phyloP scores from a whole-genome alignment of 208 protist species.

The Herpetomonas tarakana region DNA sequence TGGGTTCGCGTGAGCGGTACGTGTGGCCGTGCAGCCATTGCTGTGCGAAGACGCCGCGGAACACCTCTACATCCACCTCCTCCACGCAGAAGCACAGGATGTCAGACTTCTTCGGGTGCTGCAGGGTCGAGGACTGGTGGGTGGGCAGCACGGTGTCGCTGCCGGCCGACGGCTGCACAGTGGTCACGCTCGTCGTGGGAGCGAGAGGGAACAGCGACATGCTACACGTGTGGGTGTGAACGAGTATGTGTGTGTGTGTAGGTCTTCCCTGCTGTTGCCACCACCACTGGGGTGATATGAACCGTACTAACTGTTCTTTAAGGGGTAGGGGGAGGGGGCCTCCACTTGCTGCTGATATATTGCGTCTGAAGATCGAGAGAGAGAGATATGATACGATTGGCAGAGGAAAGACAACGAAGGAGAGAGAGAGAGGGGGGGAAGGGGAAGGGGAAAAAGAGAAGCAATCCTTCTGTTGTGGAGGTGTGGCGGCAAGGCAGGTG shows the following conservation, averaged over 20 bases:
- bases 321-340: too few relatives aligned
- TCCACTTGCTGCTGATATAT: too few relatives aligned
- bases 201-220: too few relatives aligned
- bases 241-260: too few relatives aligned
- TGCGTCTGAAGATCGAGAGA: neutral
- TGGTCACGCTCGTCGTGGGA: slow-evolving; percentile 18
- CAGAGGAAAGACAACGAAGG: neutral
- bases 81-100: slow-evolving; percentile 34
- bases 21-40: slow-evolving; percentile 36
- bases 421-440: slow-evolving; percentile 7
- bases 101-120: slow-evolving; percentile 30
- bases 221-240: too few relatives aligned
- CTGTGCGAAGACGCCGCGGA: slow-evolving; percentile 37
- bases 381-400: neutral
- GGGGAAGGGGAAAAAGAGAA: neutral
- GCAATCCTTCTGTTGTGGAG: too few relatives aligned
- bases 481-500: too few relatives aligned
- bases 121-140: slow-evolving; percentile 22
- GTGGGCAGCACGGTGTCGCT: neutral
- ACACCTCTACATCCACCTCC: slow-evolving; percentile 38
- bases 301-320: too few relatives aligned
- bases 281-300: too few relatives aligned
- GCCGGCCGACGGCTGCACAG: slow-evolving; percentile 16
- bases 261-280: too few relatives aligned
- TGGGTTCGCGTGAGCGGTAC: slow-evolving; percentile 17